Base-by-base conservation (phyloP, 2,329 filamentous ascomycete genomes). In the Macrophomina tecta region DNA sequence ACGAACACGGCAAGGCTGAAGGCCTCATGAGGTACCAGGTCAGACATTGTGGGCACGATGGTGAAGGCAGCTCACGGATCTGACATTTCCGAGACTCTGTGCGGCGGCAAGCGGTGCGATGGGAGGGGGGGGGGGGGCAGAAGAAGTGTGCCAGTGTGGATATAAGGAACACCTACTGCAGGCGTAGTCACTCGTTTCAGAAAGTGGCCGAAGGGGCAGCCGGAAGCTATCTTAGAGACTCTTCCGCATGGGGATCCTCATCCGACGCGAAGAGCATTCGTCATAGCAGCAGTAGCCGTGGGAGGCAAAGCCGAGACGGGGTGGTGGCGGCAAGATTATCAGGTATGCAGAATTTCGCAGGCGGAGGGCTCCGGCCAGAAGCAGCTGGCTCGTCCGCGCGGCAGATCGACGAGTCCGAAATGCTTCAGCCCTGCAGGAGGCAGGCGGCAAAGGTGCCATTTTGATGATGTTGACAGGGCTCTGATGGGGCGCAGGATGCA, bases 1-100 rank as follows among this genome's bases (percentile, higher is more conserved):
- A 65, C 49, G n/a, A 65, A 65, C 9, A 65, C n/a, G 4, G 40
- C 51, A 12, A 65, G 63, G 12, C 63, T 49, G 28, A 65, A 16
- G 4, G 48, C 63, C 51, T 56, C 49, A 5, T 28, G 51, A 14
- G 63, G 63, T 4, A 65, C 42, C 32, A 16, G 12, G 18, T 16
- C 18, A 62, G 58, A 62, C 58, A 62, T 62, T 34, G 40, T 48
- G 23, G 40, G 16, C 14, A 48, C 34, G 28, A 48, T 16, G 7
- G 11, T 38, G 3, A 30, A n/a, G 4, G 18, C 11, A 2, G 30
- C 8, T 61, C 32, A 51, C 45, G n/a, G 9, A 16, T 28, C 11
- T 1, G 6, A 30, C 4, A 38, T 23, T 28, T 51, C 30, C 45
- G 34, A 49, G 42, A 18, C 18, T 16, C 45, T 23, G 45, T 38